Base-by-base conservation (phyloP, 148 eudicot genomes). In the Vaccinium darrowii region DNA sequence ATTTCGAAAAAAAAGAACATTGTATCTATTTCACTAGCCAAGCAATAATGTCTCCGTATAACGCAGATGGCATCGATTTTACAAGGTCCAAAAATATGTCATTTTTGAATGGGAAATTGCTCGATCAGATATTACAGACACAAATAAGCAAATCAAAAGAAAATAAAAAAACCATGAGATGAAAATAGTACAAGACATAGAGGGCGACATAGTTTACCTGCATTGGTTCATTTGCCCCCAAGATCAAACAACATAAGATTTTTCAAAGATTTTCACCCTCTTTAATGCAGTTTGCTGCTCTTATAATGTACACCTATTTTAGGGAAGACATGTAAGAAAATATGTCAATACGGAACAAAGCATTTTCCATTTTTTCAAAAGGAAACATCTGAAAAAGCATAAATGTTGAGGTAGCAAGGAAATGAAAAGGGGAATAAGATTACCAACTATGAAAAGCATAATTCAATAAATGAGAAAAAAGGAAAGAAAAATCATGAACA, bases 281-380 rank as follows among this genome's bases (percentile, higher is more conserved):
- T 67, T 25, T 81, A 74, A 30, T 81, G n/a, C 63, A 58, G 15
- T 84, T 69, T 69, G 74, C 81, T 80, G 77, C 87, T 86, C 90
- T 90, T 73, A 83, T 86, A 49, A 90, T 90, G 84, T 86, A 90
- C 86, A 86, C 91, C 91, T 90, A 43, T 50, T 90, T 63, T 30
- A 58, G 62, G 43, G 39, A 67, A 54, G 39, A 50, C 13, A n/a
- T 51, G 51, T 5, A n/a, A 10, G 13, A 36, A 63, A 76, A 50
- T 75, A 1, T 76, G 36, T n/a, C 23, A 50, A 8, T 7, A 21
- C 25, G 57, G 21, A 8, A 56, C 49, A 14, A 43, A 51, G 13
- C 12, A 74, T 10, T 18, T 6, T 36, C 27, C 63, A 6, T 27
- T 27, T 33, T 14, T 7, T 15, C 21, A 0, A 60, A 84, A 72